phyloP scores from a whole-genome alignment of 1,284 basidiomycete genomes.

The Tilletia horrida region DNA sequence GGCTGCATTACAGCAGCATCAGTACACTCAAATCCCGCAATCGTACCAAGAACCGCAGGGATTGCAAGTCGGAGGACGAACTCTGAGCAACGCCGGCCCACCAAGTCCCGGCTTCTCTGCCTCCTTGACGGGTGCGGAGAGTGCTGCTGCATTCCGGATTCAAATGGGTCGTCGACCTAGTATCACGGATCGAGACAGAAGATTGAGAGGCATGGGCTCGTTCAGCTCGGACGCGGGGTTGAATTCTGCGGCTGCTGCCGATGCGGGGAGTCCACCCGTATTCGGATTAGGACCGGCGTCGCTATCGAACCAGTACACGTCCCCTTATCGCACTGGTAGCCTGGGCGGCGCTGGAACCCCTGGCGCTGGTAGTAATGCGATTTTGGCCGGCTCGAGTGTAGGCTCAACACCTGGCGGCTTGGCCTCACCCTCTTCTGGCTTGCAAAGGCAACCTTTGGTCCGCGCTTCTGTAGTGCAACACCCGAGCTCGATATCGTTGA shows the following conservation, averaged over 20 bases:
- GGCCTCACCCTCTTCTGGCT: slow-evolving; percentile 5
- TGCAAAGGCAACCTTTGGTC: slow-evolving; percentile 27
- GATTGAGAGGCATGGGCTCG: background rate
- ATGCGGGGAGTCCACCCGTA: background rate
- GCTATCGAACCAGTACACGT: too few species aligned
- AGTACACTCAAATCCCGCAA: background rate
- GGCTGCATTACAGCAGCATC: background rate
- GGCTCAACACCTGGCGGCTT: background rate
- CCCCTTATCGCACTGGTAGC: background rate
- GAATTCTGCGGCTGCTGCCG: too few species aligned
- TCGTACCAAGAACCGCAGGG: background rate
- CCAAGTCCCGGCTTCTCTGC: background rate
- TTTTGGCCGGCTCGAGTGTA: background rate
- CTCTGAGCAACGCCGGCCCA: background rate
- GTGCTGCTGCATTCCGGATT: background rate
- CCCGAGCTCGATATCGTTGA: slow-evolving; percentile 21
- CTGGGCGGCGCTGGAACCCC: background rate
- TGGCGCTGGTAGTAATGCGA: background rate
- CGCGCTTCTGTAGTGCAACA: slow-evolving; percentile 17
- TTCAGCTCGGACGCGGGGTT: slow-evolving; percentile 3
- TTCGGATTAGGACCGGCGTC: background rate
- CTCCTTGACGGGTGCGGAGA: background rate
- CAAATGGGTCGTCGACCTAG: background rate
- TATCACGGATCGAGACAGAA: slow-evolving; percentile 10
- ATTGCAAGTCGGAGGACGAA: background rate